Base-by-base conservation (phyloP, 106 monocot genomes). In the Acorus gramineus region DNA sequence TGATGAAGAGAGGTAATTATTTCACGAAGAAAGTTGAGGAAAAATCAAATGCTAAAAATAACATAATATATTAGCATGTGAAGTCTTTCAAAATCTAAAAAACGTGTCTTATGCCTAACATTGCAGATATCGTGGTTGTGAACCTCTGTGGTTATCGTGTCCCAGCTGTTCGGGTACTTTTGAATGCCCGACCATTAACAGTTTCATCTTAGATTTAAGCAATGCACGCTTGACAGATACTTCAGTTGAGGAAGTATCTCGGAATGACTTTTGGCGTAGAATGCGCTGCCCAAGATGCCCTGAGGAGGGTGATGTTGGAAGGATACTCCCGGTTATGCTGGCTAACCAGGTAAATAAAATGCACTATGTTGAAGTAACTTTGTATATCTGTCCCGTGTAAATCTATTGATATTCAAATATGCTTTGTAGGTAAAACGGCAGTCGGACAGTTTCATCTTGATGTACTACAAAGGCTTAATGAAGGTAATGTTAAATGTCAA, bases 101-200 rank as follows among this genome's bases (percentile, higher is more conserved):
- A 28, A 28, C 1, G 28, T 28, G 28, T 28, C 28, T 28, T 28
- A 28, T 28, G 1, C 28, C 28, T 28, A 28, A 28, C 28, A 28
- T 28, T 63, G 53, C 64, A 96, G 96, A 69, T 96, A 81, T 73
- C 55, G 50, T 63, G 96, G 84, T 50, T 96, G 90, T 52, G 80
- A 87, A 67, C 85, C 87, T 13, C 71, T 96, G 44, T 59, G 69
- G 55, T 67, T 96, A 66, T 74, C 87, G 62, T 96, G 96, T 49
- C 90, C 90, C 9, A 83, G 91, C 71, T 96, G 96, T 61, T 90
- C 87, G 8, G 56, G 86, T 73, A 81, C 78, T 47, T 96, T 96
- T 70, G 87, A 90, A 4, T 96, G 90, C 70, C 87, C 96, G 14
- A 80, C 96, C 65, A 62, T 85, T 48, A 85, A 78, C 53, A 87